Base-by-base conservation (phyloP, 2,329 filamentous ascomycete species). In the Aspergillus thermomutatus region DNA sequence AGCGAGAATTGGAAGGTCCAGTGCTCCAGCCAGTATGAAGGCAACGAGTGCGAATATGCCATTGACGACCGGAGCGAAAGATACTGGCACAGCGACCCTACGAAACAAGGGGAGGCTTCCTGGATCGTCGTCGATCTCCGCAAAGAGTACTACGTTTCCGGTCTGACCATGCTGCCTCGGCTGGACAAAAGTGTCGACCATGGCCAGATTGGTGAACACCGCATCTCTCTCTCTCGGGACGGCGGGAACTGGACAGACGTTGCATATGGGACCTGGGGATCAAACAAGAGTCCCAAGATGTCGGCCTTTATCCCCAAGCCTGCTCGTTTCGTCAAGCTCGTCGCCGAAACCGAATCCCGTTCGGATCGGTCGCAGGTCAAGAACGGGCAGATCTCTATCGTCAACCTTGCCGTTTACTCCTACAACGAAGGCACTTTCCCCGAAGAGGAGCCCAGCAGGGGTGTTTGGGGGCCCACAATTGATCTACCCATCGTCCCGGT, bases 401-500 rank as follows among this genome's bases (percentile, higher is more conserved):
- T 25, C 23, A 53, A 52, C 25, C 28, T 56, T 6, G 45, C 43
- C 8, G 45, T 56, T 19, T 52, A 56, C 34, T 11, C 25, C 26
- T 57, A 54, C 17, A 50, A 53, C 49, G 28, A 51, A 4, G 58
- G 49, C 41, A 57, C 52, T 1, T 60, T 62, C 25, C 56, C 55
- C 14, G 26, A n/a, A 23, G 50, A 47, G 4, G 46, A 64, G 3
- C 61, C 60, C n/a, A 34, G 52, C n/a, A 58, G 54, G 4, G 66
- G 66, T 53, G 46, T 59, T 21, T 69, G 66, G 66, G 66, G 66
- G 1, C 64, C 66, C 7, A 69, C 64, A 5, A 48, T 69, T 21
- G 58, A 71, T 49, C 60, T 70, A 10, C 67, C 67, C 17, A 55
- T 70, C 9, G 62, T 69, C 2, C 62, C 68, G 2, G 67, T 64